These are phyloP conservation scores for Cyberlindnera euphorbiae DNA, from an alignment of 805 yeast species.

Conservation along the genomic window DNA sequence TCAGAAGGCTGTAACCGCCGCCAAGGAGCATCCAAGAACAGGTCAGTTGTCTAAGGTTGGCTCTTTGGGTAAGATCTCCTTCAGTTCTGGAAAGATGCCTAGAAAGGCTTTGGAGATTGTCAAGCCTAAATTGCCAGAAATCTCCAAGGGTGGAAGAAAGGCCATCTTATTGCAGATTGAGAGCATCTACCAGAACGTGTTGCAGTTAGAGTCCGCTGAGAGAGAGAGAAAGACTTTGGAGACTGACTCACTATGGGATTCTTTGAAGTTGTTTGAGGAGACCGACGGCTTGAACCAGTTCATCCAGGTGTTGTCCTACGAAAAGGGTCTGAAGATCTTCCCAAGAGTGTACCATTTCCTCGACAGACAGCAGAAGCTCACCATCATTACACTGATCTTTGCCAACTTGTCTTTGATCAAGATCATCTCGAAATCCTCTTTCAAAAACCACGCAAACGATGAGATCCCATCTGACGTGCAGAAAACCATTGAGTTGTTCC, in stretches of 20 bases:
- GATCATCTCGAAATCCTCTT: constrained; percentile 75
- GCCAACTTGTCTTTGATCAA: constrained; percentile 75
- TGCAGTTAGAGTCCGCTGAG: constrained; percentile 72
- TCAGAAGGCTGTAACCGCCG: constrained; percentile 91
- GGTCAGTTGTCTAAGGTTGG: constrained; percentile 66
- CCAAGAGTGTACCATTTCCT: constrained; percentile 85
- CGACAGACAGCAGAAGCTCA: constrained; percentile 67
- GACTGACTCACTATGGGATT: constrained; percentile 62
- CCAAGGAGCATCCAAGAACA: constrained; percentile 77
- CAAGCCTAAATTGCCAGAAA: constrained; percentile 37
- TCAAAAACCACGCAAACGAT: constrained; percentile 53
- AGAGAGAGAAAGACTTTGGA: constrained; percentile 49
- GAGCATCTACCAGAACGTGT: constrained; percentile 67
- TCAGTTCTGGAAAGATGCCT: constrained; percentile 78
- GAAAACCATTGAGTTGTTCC: constrained; percentile 71
- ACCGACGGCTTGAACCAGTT: constrained; percentile 56
- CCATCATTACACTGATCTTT: constrained; percentile 72
- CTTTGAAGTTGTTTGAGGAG: constrained; percentile 67
- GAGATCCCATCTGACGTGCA: constrained; percentile 48
- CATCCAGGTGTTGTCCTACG: constrained; percentile 73
- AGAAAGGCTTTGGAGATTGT: constrained; percentile 75
- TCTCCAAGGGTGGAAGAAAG: constrained; percentile 35
- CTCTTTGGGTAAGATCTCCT: constrained; percentile 81
- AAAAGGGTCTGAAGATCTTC: constrained; percentile 84
- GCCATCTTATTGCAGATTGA: constrained; percentile 69